These are phyloP conservation scores for Dunaliella salina DNA, from an alignment of 163 green algal species.

Conservation along the genomic window DNA sequence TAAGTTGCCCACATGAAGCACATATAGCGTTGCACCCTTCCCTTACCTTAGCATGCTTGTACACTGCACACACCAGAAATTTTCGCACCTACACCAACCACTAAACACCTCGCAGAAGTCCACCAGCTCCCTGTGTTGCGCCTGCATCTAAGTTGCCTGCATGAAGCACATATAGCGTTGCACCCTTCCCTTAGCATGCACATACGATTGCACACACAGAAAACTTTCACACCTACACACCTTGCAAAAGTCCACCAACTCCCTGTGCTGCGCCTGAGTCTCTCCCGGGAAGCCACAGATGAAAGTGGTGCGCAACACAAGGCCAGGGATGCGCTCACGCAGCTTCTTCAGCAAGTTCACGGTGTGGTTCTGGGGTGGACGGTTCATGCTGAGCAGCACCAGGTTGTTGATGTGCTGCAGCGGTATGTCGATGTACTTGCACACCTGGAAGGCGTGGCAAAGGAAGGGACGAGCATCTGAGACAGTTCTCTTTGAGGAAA, in stretches of 20 bases:
- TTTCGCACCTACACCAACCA: too few relatives aligned
- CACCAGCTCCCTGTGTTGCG: conserved; percentile 74
- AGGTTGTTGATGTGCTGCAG: conserved; percentile 90
- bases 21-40: too few relatives aligned
- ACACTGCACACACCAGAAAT: too few relatives aligned
- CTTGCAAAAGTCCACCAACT: conserved; percentile 68
- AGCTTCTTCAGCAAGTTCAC: conserved; percentile 73
- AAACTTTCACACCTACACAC: neutral
- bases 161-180: too few relatives aligned
- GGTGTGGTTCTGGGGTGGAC: conserved; percentile 38
- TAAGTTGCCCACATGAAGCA: too few relatives aligned
- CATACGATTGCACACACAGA: neutral
- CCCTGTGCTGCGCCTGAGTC: conserved; percentile 64
- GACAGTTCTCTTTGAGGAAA: too few relatives aligned
- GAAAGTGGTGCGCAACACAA: conserved; percentile 84
- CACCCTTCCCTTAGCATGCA: too few relatives aligned
- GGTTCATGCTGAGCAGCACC: conserved; percentile 82
- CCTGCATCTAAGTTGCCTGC: too few relatives aligned
- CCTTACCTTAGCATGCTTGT: too few relatives aligned
- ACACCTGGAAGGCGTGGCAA: conserved; percentile 52
- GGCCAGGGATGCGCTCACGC: conserved; percentile 68
- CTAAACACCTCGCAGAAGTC: conserved; percentile 49
- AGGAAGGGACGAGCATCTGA: too few relatives aligned
- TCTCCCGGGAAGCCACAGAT: conserved; percentile 81
- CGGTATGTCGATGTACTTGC: conserved; percentile 95